Conservation (phyloP, 768 basidiomycete genomes). For the Auricularia sp. region DNA sequence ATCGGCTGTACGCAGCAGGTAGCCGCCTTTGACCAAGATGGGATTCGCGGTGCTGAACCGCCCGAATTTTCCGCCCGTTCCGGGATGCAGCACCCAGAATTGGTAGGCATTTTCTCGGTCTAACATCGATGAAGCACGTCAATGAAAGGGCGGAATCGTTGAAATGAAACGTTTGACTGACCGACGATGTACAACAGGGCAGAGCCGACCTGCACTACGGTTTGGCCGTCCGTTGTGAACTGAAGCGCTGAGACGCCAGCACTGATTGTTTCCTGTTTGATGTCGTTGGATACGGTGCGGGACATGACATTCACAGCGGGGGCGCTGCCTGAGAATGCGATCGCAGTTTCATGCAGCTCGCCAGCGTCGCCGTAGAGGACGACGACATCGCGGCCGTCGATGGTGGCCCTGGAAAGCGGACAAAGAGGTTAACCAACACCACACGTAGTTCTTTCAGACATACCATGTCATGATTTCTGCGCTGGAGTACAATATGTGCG, state of each 20-base stretch:
- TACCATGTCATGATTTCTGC: slow-evolving; percentile 8
- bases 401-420: slow-evolving; percentile 3
- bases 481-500: slow-evolving; percentile 13
- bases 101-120: not conserved
- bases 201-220: not conserved
- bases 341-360: not conserved
- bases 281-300: not conserved
- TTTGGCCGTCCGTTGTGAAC: not conserved
- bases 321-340: not conserved
- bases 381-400: slow-evolving; percentile 13
- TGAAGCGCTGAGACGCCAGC: not conserved
- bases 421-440: not conserved
- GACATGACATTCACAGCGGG: not conserved
- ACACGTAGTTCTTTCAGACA: not conserved
- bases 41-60: slow-evolving; percentile 11
- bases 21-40: slow-evolving; percentile 19
- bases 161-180: not conserved
- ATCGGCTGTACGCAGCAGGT: slow-evolving; percentile 21
- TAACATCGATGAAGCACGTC: not conserved
- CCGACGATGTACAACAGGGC: not conserved
- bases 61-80: not conserved
- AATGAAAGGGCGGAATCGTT: not conserved
- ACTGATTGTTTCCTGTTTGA: not conserved
- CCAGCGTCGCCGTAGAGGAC: slow-evolving; percentile 12
- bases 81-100: not conserved